These are phyloP conservation scores for Aspergillus texensis DNA, from an alignment of 2,329 filamentous ascomycete species.

Conservation along the genomic window DNA sequence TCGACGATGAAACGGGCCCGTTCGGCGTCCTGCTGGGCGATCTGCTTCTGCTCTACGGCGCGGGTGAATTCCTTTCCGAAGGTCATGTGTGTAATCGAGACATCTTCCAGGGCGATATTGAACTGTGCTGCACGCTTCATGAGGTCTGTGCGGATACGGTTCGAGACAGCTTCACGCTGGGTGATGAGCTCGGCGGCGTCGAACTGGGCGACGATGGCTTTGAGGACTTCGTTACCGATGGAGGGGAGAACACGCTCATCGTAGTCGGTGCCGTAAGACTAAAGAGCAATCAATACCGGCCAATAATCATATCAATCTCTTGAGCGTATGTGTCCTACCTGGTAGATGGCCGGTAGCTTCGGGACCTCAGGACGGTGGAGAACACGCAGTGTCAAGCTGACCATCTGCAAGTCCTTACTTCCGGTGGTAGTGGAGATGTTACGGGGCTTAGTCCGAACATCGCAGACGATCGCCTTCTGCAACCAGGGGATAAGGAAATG, in stretches of 20 bases:
- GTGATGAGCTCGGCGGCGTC: conserved; percentile 98
- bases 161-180: conserved; percentile 93
- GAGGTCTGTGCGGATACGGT: conserved; percentile 90
- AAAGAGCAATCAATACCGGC: not conserved
- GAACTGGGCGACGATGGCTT: conserved; percentile 97
- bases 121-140: conserved; percentile 93
- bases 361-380: conserved; percentile 92
- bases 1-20: conserved; percentile 97
- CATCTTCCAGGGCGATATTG: conserved; percentile 98
- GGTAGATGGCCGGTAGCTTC: conserved; percentile 95
- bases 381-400: conserved; percentile 94
- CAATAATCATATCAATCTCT: not conserved
- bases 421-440: conserved; percentile 98
- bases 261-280: conserved; percentile 98
- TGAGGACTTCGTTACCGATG: conserved; percentile 99
- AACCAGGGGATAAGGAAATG: conserved; percentile 97
- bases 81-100: conserved; percentile 99
- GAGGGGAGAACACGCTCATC: conserved; percentile 97
- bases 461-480: conserved; percentile 91
- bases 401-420: conserved; percentile 99
- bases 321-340: conserved; percentile 60
- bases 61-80: conserved; percentile 99
- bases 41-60: conserved; percentile 99
- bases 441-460: conserved; percentile 94
- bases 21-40: conserved; percentile 98